These are phyloP conservation scores for Phytophthora cryptogea DNA, from an alignment of 352 stramenopile genomes.

Conservation along the genomic window DNA sequence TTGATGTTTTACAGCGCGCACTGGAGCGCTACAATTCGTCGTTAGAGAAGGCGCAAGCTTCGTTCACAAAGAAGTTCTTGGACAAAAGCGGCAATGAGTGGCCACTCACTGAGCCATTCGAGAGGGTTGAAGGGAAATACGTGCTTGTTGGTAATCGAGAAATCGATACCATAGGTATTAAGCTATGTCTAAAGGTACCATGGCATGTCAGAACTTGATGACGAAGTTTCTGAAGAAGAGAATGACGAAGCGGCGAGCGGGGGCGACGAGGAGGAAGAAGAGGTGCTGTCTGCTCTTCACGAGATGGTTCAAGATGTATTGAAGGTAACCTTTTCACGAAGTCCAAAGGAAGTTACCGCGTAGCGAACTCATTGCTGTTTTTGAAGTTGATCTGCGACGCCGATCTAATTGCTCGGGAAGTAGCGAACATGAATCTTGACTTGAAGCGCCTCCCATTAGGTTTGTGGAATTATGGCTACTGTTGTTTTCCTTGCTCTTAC, in stretches of 20 bases:
- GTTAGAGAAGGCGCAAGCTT: conserved; percentile 54
- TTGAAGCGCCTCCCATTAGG: conserved; percentile 56
- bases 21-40: conserved; percentile 45
- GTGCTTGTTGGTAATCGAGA: conserved; percentile 58
- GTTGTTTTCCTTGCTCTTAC: neutral
- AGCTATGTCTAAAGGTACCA: neutral
- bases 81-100: conserved; percentile 73
- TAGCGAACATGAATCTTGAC: conserved; percentile 59
- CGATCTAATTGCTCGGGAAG: conserved; percentile 51
- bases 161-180: neutral
- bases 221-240: conserved; percentile 47
- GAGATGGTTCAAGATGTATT: conserved; percentile 45
- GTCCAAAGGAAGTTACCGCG: neutral
- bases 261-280: conserved; percentile 38
- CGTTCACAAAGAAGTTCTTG: conserved; percentile 66
- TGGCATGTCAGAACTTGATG: conserved; percentile 33
- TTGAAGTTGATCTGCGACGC: conserved; percentile 52
- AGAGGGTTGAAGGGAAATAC: conserved; percentile 58
- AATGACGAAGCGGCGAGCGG: conserved; percentile 34
- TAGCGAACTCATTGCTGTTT: neutral
- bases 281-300: conserved; percentile 36
- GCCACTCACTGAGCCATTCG: conserved; percentile 50
- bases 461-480: conserved; percentile 7
- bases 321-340: conserved; percentile 27
- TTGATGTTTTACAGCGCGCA: conserved; percentile 19